Evolutionary conservation across 164 flowering plant genomes (phyloP), one percentile per base, ranked within the genome.

Genomic region (Magnolia changhungtana): DNA sequence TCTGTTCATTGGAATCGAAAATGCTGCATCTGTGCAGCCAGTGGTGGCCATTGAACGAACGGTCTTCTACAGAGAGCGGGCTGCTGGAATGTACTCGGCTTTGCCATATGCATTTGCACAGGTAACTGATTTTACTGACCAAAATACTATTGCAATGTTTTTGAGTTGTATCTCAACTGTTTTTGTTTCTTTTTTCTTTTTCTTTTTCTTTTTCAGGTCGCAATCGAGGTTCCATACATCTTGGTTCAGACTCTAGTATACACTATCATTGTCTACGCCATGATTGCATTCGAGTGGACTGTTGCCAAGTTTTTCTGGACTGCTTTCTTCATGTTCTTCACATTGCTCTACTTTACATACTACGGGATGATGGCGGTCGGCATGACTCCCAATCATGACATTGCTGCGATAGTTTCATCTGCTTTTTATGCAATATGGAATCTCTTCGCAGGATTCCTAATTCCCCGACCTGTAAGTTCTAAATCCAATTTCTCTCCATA

Each of bases 361-460:
- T 86, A 84, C 31, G 88, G 88, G 45, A 86, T 86, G 88, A 86
- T 86, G 88, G 69, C 83, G 0, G 82, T 86, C 4, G 87, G 84
- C 21, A 61, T 86, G 6, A 82, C 88, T 1, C 88, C 88, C 23
- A 80, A 84, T 73, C 80, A 74, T 16, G 69, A 86, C 74, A 72
- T 84, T 16, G 88, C 85, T 50, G 75, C 87, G 63, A 81, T 86
- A 31, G 71, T 84, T 55, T 81, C 83, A 24, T 59, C 85, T 13
- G 83, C 81, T 18, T 84, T 84, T 74, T 79, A 82, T 45, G 77
- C 74, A 3, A 6, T 83, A 52, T 84, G 87, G 87, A 84, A 82
- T 45, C 79, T 86, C 67, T 86, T 86, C 74, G 80, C 87, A 0
- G 88, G 88, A 11, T 86, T 86, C 69, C 59, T 86, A 65, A 55